Evolutionary conservation across 2,329 filamentous ascomycete species (phyloP).

Genomic region (Xylariomycetidae sp.): DNA sequence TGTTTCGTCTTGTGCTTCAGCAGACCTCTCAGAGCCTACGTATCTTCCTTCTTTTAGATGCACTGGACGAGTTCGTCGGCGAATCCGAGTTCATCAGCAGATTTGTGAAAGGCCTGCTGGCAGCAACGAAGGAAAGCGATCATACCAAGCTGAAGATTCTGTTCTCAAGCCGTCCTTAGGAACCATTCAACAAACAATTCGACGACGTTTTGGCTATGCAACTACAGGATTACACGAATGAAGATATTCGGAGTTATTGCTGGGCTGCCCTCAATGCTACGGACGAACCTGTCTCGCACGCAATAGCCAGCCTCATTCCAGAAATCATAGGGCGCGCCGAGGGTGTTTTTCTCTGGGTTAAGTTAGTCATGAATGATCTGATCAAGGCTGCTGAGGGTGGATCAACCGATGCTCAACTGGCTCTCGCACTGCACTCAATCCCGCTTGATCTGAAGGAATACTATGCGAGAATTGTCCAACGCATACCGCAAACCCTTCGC

Average conservation of each 20-base stretch:
- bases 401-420: background rate
- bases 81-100: conserved; percentile 7
- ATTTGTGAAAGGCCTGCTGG: conserved; percentile 5
- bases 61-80: conserved; percentile 13
- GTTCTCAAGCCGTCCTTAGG: conserved; percentile 12
- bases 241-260: conserved; percentile 13
- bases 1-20: conserved; percentile 2
- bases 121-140: background rate
- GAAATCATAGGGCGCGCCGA: conserved; percentile 6
- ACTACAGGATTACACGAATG: conserved; percentile 13
- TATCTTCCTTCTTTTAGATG: conserved; percentile 11
- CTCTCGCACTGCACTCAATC: conserved; percentile 3
- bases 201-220: conserved; percentile 2
- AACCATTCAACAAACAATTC: conserved; percentile 6
- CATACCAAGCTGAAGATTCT: conserved; percentile 9
- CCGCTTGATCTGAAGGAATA: conserved; percentile 10
- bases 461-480: conserved; percentile 8
- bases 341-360: conserved; percentile 15
- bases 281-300: background rate
- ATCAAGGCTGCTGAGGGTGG: conserved; percentile 3
- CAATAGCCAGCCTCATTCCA: conserved; percentile 3
- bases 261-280: conserved; percentile 3
- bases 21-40: conserved; percentile 5
- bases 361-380: conserved; percentile 9
- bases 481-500: conserved; percentile 5